Base-by-base conservation (phyloP, 129 eudicot species). In the Saposhnikovia divaricata region DNA sequence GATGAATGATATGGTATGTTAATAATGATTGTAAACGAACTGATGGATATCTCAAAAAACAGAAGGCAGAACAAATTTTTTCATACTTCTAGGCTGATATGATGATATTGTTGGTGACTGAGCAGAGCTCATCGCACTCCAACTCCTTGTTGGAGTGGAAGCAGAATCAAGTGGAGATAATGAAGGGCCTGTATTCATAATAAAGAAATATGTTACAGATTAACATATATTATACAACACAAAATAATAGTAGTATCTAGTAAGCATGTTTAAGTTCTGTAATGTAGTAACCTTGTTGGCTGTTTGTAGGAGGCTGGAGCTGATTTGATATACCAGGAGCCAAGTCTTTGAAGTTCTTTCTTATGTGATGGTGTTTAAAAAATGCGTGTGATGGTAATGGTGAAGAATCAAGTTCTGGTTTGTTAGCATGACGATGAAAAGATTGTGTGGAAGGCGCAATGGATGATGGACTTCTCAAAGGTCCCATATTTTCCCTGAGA, bases 71-170 rank as follows among this genome's bases (percentile, higher is more conserved):
- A 80, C 70, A 37, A 57, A 81, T 77, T 48, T 44, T 88, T 80
- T 13, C 86, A 57, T 80, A 91, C 96, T 73, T 51, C 55, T 61
- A 39, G 77, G 81, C 76, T 74, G 87, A 71, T 83, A 80, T 66
- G 89, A 80, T 63, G 87, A 84, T 83, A 80, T 75, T 63, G 65
- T 77, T 13, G 97, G 89, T 77, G 93, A 53, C 82, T 91, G 89
- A 28, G 86, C 80, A 82, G 85, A 91, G 47, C 77, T 77, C 44
- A 50, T 80, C n/a, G 83, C 39, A 61, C 47, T 77, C 86, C 81
- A 66, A 74, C 61, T 81, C 31, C 9, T 55, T 25, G 86, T 39
- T 25, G 88, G 81, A 81, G 89, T 74, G 43, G 48, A 8, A 25
- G 90, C 80, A 81, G 87, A 82, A 72, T 31, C 75, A 47, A 79